These are phyloP conservation scores for Davidsoniella eucalypti DNA, from an alignment of 2,329 filamentous ascomycete genomes.

Conservation along the genomic window DNA sequence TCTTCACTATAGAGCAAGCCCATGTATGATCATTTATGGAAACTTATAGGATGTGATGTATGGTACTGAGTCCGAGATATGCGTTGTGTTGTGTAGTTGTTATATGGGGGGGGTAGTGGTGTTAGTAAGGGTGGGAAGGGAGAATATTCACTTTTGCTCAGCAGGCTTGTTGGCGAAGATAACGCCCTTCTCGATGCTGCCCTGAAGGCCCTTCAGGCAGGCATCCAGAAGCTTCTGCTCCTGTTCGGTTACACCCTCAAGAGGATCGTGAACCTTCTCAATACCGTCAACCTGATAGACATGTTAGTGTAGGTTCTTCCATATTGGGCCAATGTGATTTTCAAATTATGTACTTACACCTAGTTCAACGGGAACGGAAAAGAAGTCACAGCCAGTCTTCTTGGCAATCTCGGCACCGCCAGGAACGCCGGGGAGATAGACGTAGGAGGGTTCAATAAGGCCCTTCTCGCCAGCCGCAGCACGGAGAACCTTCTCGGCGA, in stretches of 20 bases:
- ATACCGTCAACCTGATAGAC: constrained; percentile 54
- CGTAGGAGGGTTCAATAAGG: constrained; percentile 84
- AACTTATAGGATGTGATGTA: constrained; percentile 3
- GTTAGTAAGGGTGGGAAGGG: constrained; percentile 6
- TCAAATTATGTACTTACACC: constrained; percentile 48
- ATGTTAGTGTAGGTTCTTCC: constrained; percentile 17
- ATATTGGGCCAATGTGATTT: background rate
- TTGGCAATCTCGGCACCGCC: constrained; percentile 77
- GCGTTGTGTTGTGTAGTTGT: constrained; percentile 6
- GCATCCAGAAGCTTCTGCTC: constrained; percentile 77
- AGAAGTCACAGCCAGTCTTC: constrained; percentile 76
- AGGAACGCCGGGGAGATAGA: constrained; percentile 81
- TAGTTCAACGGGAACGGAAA: constrained; percentile 90
- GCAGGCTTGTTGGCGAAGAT: constrained; percentile 76
- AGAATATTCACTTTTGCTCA: constrained; percentile 52
- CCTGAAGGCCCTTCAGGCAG: constrained; percentile 62
- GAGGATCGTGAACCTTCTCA: constrained; percentile 69
- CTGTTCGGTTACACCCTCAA: constrained; percentile 61
- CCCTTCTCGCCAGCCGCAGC: constrained; percentile 79
- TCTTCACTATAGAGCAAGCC: background rate
- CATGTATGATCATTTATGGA: background rate
- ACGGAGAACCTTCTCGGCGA: constrained; percentile 86
- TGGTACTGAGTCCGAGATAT: background rate
- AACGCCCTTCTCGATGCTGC: constrained; percentile 89
- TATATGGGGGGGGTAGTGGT: background rate